Evolutionary conservation across 1,139 yeast genomes (phyloP), one percentile per base, ranked within the genome.

Genomic region (Debaryomyces psychrophilus): DNA sequence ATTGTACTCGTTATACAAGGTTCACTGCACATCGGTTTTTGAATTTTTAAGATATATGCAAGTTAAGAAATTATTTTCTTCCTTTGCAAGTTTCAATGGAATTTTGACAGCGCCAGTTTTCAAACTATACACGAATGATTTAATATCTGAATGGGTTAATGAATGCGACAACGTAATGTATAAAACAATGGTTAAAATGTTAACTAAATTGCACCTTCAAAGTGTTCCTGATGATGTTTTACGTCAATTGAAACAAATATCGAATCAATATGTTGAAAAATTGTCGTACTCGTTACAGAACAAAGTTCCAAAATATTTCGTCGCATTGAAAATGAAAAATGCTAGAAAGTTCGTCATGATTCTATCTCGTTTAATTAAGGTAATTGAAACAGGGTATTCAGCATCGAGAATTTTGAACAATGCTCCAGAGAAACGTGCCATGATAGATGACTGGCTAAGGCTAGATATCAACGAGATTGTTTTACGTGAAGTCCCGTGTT

Each of bases 21-120:
- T 83, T 4, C 87, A 85, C 56, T 83, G 88, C 55, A 77, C 78
- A 35, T 64, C 82, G 4, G 65, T 87, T 38, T 80, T 87, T 51
- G 90, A 86, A 53, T 73, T 82, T 38, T 67, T 89, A 51, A 72
- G 95, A 53, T 84, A 73, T 59, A 79, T 88, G 82, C 87, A 85
- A 51, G 65, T 85, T 47, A 81, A 81, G 50, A 80, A 79, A 56
- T 67, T 90, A 34, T 77, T 84, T 47, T 68, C 78, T 14, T 69
- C 79, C 26, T 67, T 87, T 44, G 62, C 73, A 11, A 70, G 80
- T 6, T 87, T 87, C 62, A 76, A 77, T 44, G 75, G 83, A 8
- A 75, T 82, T 1, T 71, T 88, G 45, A 82, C 93, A 0, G 72
- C 82, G 0, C 89, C 90, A 1, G 87, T 85, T 31, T 79, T 79